Percentiles rank a stretch among this genome's conserved stretches.
These are phyloP conservation scores for Penicillium vulpinum DNA, from an alignment of 2,329 filamentous ascomycete species.

Conservation along the genomic window DNA sequence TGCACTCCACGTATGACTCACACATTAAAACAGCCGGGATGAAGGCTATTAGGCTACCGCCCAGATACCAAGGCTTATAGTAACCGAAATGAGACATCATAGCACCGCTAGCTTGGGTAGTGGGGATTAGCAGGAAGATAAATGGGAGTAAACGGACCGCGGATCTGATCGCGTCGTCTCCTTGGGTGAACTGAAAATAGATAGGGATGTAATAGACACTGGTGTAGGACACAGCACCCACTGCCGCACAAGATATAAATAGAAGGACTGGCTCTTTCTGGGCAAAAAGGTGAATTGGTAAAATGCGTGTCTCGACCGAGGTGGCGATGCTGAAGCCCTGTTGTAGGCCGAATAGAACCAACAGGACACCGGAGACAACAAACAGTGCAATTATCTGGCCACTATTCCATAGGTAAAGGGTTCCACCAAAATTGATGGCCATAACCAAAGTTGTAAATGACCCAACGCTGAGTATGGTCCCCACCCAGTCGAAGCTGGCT, in stretches of 20 bases:
- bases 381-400: constrained; percentile 45
- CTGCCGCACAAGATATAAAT: background rate
- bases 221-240: background rate
- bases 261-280: background rate
- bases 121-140: constrained; percentile 15
- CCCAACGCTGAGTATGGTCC: constrained; percentile 30
- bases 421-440: constrained; percentile 36
- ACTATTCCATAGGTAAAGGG: constrained; percentile 42
- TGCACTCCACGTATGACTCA: background rate
- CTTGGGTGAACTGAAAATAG: constrained; percentile 53
- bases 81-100: constrained; percentile 27
- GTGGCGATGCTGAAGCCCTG: background rate
- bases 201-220: constrained; percentile 55
- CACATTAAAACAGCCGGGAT: constrained; percentile 5
- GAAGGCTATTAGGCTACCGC: constrained; percentile 24
- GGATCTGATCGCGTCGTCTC: constrained; percentile 37
- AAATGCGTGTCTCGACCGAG: background rate
- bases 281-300: background rate
- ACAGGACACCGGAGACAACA: constrained; percentile 41
- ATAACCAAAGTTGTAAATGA: constrained; percentile 9
- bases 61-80: constrained; percentile 31
- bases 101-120: constrained; percentile 23
- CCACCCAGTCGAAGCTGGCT: constrained; percentile 36
- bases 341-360: constrained; percentile 22
- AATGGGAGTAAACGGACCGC: constrained; percentile 33